phyloP scores from a whole-genome alignment of 495 filamentous ascomycete species.

The Podospora pseudoanserina region DNA sequence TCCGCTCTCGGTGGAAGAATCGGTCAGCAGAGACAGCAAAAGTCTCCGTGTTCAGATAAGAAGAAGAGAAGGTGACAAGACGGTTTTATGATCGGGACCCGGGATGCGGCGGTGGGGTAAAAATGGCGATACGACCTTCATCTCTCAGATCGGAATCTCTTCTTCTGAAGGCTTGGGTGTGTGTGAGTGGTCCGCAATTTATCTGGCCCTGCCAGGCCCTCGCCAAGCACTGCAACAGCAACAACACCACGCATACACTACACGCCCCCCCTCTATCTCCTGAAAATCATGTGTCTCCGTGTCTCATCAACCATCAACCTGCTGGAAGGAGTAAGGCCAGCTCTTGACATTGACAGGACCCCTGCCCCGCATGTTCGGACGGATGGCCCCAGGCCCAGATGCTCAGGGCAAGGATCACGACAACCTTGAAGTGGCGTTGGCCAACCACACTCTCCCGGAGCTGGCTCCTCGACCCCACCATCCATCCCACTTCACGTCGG shows the following conservation, averaged over 20 bases:
- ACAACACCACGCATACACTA: too few relatives aligned
- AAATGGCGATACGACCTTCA: constrained; percentile 7
- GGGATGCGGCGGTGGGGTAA: constrained; percentile 12
- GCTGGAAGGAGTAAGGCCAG: too few relatives aligned
- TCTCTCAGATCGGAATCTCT: not conserved
- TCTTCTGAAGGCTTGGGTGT: too few relatives aligned
- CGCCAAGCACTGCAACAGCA: constrained; percentile 3
- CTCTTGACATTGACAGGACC: not conserved
- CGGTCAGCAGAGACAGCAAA: not conserved
- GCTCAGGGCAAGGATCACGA: not conserved
- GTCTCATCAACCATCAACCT: too few relatives aligned
- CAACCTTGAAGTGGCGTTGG: not conserved
- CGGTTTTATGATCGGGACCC: not conserved
- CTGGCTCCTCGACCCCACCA: constrained; percentile 10
- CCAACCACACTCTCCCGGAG: constrained; percentile 16
- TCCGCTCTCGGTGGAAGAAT: not conserved
- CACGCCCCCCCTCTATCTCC: too few relatives aligned
- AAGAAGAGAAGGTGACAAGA: not conserved
- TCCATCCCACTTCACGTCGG: not conserved
- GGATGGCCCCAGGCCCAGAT: not conserved
- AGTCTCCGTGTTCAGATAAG: not conserved
- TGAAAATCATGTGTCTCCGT: too few relatives aligned
- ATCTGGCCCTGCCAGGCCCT: constrained; percentile 7
- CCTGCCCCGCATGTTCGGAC: not conserved
- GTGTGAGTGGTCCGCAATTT: constrained; percentile 3